These are phyloP conservation scores for Cantharellus anzutake DNA, from an alignment of 768 basidiomycete species.

Conservation along the genomic window DNA sequence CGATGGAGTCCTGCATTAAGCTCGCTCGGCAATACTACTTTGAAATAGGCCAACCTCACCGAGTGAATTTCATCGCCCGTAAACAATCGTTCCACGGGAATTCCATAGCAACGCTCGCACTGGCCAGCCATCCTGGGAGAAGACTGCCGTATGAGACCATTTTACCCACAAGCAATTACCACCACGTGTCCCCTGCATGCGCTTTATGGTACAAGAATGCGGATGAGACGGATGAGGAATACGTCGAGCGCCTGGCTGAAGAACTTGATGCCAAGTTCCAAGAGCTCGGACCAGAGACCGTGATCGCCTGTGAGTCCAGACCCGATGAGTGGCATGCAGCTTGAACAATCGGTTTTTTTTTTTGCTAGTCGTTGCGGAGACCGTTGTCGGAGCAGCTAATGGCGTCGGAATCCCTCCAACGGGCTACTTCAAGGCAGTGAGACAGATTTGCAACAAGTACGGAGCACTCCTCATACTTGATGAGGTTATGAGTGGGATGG, in stretches of 20 bases:
- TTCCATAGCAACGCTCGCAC: slow-evolving; percentile 47
- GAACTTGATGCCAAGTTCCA: slow-evolving; percentile 77
- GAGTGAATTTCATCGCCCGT: slow-evolving; percentile 64
- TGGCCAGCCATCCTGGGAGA: slow-evolving; percentile 46
- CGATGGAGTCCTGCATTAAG: slow-evolving; percentile 77
- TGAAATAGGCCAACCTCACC: slow-evolving; percentile 32
- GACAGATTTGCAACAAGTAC: slow-evolving; percentile 34
- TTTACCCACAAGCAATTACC: slow-evolving; percentile 45
- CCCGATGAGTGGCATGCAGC: not conserved
- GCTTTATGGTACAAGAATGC: slow-evolving; percentile 53
- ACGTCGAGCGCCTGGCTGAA: slow-evolving; percentile 53
- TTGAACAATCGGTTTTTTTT: not conserved
- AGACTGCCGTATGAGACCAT: slow-evolving; percentile 50
- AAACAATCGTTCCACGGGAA: slow-evolving; percentile 75
- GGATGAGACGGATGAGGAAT: slow-evolving; percentile 59
- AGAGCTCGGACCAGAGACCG: slow-evolving; percentile 62
- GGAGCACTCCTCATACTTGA: slow-evolving; percentile 58
- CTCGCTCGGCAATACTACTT: slow-evolving; percentile 45
- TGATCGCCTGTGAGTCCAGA: slow-evolving; percentile 49
- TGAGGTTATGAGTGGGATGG: slow-evolving; percentile 88
- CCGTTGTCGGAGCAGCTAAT: slow-evolving; percentile 72
- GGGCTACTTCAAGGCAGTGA: slow-evolving; percentile 56
- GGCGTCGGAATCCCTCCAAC: slow-evolving; percentile 60
- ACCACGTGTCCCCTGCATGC: slow-evolving; percentile 79
- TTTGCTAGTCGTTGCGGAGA: slow-evolving; percentile 53